Conservation (phyloP, 257 asterid species). For the Anisodus acutangulus region DNA sequence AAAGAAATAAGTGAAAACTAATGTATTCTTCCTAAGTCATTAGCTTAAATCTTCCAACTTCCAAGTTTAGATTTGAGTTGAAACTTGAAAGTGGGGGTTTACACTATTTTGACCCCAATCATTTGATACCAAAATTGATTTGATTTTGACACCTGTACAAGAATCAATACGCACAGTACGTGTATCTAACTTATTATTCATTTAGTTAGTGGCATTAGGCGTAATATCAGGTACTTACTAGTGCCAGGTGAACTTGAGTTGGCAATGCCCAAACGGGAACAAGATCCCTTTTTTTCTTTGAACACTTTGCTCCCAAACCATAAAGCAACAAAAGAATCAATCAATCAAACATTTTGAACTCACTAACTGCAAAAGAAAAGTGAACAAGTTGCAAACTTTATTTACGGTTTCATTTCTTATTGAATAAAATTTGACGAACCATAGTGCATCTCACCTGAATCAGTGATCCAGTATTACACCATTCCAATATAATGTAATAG, state of each 20-base stretch:
- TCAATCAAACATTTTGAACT: too few species aligned
- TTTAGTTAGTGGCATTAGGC: not conserved
- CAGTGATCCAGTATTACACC: not conserved
- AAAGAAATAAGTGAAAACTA: not conserved
- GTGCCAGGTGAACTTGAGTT: not conserved
- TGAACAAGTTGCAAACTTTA: not conserved
- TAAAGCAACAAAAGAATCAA: conserved; percentile 7
- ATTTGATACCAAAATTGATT: not conserved
- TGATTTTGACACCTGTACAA: not conserved
- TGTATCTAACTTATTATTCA: not conserved
- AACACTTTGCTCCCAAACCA: not conserved
- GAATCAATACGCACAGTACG: not conserved
- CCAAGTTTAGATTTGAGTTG: not conserved
- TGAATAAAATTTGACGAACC: not conserved
- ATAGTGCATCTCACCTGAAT: conserved; percentile 21
- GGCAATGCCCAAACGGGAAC: not conserved
- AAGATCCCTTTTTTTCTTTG: not conserved
- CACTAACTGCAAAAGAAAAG: not conserved
- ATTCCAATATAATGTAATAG: not conserved
- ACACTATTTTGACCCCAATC: not conserved
- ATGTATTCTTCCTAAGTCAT: not conserved
- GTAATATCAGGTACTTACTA: not conserved
- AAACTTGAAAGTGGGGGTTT: not conserved
- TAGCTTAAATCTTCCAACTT: not conserved
- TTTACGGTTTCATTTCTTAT: conserved; percentile 9